Conservation (phyloP, 2,329 filamentous ascomycete species). For the Claviceps fusiformis region DNA sequence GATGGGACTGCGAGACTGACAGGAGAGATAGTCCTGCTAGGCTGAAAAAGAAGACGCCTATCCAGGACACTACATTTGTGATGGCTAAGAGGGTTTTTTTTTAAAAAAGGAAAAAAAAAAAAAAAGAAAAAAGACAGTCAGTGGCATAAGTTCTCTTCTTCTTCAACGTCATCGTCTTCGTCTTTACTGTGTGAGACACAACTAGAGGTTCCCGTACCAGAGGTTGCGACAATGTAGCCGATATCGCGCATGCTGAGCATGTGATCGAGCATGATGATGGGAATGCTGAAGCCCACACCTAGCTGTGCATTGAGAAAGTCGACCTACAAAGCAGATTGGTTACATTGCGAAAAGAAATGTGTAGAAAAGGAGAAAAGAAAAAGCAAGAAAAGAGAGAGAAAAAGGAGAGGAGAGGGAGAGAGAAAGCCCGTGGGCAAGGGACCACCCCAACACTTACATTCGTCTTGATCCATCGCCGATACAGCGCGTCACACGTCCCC, state of each 20-base stretch:
- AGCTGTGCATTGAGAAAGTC: slow-evolving; percentile 38
- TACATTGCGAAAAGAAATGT: not conserved
- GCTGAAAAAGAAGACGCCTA: slow-evolving; percentile 15
- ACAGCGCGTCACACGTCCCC: slow-evolving; percentile 13
- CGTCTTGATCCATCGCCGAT: slow-evolving; percentile 18
- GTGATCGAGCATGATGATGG: slow-evolving; percentile 31
- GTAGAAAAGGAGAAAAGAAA: not conserved
- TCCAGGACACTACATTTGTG: slow-evolving; percentile 24
- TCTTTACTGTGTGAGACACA: too few relatives aligned
- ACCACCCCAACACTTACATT: slow-evolving; percentile 15
- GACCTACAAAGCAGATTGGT: slow-evolving; percentile 20
- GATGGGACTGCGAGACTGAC: not conserved
- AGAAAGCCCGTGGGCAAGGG: not conserved
- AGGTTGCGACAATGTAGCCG: slow-evolving; percentile 30
- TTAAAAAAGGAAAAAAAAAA: too few relatives aligned
- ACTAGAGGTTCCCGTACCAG: slow-evolving; percentile 20
- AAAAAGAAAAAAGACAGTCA: not conserved
- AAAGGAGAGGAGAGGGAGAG: not conserved
- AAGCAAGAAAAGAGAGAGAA: not conserved
- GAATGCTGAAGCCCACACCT: slow-evolving; percentile 36
- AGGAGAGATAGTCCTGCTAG: slow-evolving; percentile 6
- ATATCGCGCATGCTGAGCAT: slow-evolving; percentile 20
- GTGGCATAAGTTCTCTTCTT: not conserved
- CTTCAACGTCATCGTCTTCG: too few relatives aligned
- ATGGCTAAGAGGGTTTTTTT: too few relatives aligned